Percentiles rank a stretch among this genome's conserved stretches.
Conservation (phyloP, 305 asterid genomes). For the Lippia alba region DNA sequence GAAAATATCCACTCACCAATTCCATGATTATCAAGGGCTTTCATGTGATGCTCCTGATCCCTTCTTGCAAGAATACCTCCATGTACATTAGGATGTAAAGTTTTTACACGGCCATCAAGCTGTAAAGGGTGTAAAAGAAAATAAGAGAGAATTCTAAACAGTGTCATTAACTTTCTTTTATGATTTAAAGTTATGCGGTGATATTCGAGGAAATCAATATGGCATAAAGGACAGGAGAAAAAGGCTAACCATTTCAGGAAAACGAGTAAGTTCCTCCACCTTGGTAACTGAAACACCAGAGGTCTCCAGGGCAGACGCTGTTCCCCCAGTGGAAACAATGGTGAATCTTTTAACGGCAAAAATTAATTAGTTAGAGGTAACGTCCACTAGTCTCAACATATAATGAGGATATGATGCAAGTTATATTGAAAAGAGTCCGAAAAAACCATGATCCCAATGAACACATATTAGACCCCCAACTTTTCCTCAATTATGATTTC, state of each 20-base stretch:
- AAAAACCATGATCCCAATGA: slow-evolving; percentile 16
- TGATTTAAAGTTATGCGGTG: background rate
- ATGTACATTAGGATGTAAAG: slow-evolving; percentile 88
- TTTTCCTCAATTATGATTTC: background rate
- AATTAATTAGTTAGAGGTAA: slow-evolving; percentile 10
- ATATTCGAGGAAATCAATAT: slow-evolving; percentile 3
- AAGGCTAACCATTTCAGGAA: slow-evolving; percentile 88
- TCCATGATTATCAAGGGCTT: slow-evolving; percentile 77
- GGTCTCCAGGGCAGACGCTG: slow-evolving; percentile 76
- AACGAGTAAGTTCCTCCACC: slow-evolving; percentile 89
- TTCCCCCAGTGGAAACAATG: slow-evolving; percentile 97
- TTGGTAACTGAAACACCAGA: slow-evolving; percentile 83
- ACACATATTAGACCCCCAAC: background rate
- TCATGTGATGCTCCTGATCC: slow-evolving; percentile 91
- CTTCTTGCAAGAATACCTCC: slow-evolving; percentile 99
- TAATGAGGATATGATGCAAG: slow-evolving; percentile 15
- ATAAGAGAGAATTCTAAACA: slow-evolving; percentile 11
- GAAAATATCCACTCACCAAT: slow-evolving; percentile 58
- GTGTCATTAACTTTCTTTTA: slow-evolving; percentile 14
- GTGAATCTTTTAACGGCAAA: slow-evolving; percentile 60
- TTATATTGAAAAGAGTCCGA: slow-evolving; percentile 25
- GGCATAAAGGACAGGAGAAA: slow-evolving; percentile 17
- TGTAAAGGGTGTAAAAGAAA: slow-evolving; percentile 40
- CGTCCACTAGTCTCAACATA: slow-evolving; percentile 20
- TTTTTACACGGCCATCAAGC: slow-evolving; percentile 99